Conservation (phyloP, 2,329 filamentous ascomycete genomes). For the Penicillium sp. region DNA sequence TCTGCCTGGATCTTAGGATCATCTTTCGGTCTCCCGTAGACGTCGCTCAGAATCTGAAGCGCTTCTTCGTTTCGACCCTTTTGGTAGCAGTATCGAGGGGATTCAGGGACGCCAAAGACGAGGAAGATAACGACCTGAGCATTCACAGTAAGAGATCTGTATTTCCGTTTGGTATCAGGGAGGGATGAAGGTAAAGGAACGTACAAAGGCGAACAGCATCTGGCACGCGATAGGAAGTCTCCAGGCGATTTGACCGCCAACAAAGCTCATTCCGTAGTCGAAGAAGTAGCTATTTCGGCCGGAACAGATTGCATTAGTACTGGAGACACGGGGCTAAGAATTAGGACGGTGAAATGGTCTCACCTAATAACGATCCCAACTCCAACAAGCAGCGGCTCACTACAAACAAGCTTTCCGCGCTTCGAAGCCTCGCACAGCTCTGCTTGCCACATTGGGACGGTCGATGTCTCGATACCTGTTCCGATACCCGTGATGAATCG, state of each 20-base stretch:
- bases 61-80: constrained; percentile 41
- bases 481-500: constrained; percentile 57
- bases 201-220: constrained; percentile 49
- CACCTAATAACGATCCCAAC: constrained; percentile 43
- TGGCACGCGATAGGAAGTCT: constrained; percentile 55
- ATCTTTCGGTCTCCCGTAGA: constrained; percentile 29
- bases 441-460: constrained; percentile 48
- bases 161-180: not conserved
- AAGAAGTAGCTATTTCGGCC: constrained; percentile 30
- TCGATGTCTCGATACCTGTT: constrained; percentile 52
- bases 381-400: constrained; percentile 45
- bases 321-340: not conserved
- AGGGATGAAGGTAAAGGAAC: constrained; percentile 40
- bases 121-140: constrained; percentile 23
- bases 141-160: not conserved
- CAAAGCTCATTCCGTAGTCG: constrained; percentile 41
- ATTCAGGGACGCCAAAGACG: constrained; percentile 38
- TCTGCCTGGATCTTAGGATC: constrained; percentile 34
- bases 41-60: constrained; percentile 34
- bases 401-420: constrained; percentile 49
- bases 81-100: constrained; percentile 52
- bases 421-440: constrained; percentile 50
- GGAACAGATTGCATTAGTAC: too few species aligned
- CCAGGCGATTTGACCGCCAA: constrained; percentile 51
- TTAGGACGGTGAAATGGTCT: not conserved